These are phyloP conservation scores for Alternaria sp. DNA, from an alignment of 2,329 filamentous ascomycete genomes.

Conservation along the genomic window DNA sequence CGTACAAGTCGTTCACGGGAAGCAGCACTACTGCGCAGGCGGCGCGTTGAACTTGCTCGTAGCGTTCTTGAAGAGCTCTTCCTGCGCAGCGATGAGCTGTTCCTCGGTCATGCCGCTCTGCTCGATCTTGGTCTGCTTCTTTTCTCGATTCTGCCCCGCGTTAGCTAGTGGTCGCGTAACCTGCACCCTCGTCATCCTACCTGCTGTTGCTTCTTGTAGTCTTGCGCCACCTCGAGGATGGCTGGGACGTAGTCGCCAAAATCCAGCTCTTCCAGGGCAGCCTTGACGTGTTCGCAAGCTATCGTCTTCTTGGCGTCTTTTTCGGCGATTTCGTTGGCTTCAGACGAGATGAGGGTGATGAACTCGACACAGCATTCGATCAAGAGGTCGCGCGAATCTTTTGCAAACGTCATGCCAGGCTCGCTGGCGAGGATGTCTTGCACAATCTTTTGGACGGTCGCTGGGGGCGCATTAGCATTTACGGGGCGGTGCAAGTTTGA, in stretches of 20 bases:
- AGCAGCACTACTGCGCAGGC: conserved; percentile 38
- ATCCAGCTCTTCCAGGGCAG: conserved; percentile 89
- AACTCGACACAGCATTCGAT: conserved; percentile 99
- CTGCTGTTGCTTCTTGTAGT: conserved; percentile 94
- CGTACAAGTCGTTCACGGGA: conserved; percentile 15
- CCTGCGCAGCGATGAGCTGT: conserved; percentile 86
- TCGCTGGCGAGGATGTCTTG: conserved; percentile 86
- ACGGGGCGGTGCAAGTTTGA: not conserved
- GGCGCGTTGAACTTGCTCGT: conserved; percentile 73
- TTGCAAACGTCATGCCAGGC: conserved; percentile 84
- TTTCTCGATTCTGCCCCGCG: conserved; percentile 79
- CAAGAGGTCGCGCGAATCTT: conserved; percentile 91
- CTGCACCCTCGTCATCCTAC: conserved; percentile 59
- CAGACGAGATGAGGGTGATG: conserved; percentile 96
- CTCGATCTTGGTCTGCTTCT: conserved; percentile 97
- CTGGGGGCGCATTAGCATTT: conserved; percentile 51
- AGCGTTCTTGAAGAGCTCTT: conserved; percentile 88
- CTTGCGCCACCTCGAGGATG: conserved; percentile 84
- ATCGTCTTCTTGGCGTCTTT: conserved; percentile 99
- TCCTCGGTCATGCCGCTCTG: conserved; percentile 92
- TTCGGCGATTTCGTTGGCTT: conserved; percentile 98
- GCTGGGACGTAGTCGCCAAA: conserved; percentile 92
- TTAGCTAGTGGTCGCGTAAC: conserved; percentile 20
- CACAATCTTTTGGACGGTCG: conserved; percentile 84
- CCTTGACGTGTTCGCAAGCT: conserved; percentile 96